These are phyloP conservation scores for Sporothrix phasma DNA, from an alignment of 2,329 filamentous ascomycete species.

Conservation along the genomic window DNA sequence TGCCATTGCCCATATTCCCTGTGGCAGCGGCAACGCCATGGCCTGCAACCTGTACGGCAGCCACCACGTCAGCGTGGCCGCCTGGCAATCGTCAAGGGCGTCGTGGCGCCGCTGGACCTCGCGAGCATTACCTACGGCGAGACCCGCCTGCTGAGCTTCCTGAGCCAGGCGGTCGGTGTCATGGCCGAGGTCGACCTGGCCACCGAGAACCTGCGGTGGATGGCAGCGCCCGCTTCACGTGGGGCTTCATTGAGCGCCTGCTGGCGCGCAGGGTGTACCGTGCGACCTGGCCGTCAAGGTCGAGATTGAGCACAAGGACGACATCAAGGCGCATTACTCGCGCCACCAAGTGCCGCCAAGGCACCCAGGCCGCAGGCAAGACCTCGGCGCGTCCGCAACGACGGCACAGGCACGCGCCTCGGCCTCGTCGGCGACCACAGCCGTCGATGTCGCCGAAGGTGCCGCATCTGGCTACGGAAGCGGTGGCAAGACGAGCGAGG, in stretches of 20 bases:
- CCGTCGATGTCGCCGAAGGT: neutral
- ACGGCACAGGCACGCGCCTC: slow-evolving; percentile 8
- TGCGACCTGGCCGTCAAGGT: slow-evolving; percentile 82
- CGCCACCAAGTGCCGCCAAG: slow-evolving; percentile 1
- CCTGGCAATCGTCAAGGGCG: slow-evolving; percentile 80
- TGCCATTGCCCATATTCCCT: slow-evolving; percentile 79
- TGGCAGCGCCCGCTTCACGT: slow-evolving; percentile 76
- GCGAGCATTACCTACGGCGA: slow-evolving; percentile 78
- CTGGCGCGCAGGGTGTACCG: slow-evolving; percentile 67
- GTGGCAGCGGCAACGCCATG: slow-evolving; percentile 90
- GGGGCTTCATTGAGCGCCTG: slow-evolving; percentile 70
- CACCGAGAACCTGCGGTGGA: slow-evolving; percentile 87
- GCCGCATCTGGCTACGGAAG: neutral
- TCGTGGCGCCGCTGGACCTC: slow-evolving; percentile 75
- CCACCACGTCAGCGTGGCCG: slow-evolving; percentile 61
- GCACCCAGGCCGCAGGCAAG: neutral
- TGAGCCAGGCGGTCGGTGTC: slow-evolving; percentile 83
- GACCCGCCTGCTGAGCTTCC: slow-evolving; percentile 67
- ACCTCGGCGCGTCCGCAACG: neutral
- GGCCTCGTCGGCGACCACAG: slow-evolving; percentile 7
- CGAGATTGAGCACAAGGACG: slow-evolving; percentile 64
- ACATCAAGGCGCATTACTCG: slow-evolving; percentile 62
- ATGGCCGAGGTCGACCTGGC: slow-evolving; percentile 83
- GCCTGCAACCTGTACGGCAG: slow-evolving; percentile 83
- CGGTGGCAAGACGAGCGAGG: neutral